Base-by-base conservation (phyloP, 345 rosid genomes). In the Durio zibethinus region DNA sequence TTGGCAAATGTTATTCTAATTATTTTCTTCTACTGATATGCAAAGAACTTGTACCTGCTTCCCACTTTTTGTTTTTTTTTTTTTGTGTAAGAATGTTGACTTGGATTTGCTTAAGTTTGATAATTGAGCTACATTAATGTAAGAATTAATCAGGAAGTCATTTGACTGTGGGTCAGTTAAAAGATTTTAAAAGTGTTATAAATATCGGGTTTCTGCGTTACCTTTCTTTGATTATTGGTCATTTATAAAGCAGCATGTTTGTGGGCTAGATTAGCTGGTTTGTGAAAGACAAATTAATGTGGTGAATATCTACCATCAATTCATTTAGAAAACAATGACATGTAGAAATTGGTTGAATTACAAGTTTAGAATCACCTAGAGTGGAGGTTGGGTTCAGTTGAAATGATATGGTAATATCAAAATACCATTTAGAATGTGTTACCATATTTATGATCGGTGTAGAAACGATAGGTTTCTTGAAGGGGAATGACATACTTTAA, bases 201-300 rank as follows among this genome's bases (percentile, higher is more conserved):
- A 15, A 38, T 9, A 59, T 36, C n/a, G 15, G 7, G 25, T 33
- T 75, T 60, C 42, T 43, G 47, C 42, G 11, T 3, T 45, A 38
- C 21, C 4, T 2, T n/a, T 57, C 48, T 56, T 56, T 75, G 57
- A 50, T 40, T 75, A 11, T 62, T 23, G 71, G 57, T 75, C 54
- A 9, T 45, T 27, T 27, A 45, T 29, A 20, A 45, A 74, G 36
- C 56, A 21, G 8, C 31, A 45, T 18, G 6, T 43, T 18, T 42
- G 18, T 23, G 29, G 76, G 76, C 52, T 21, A 73, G 36, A 21
- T 31, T 63, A 75, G 11, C 45, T 75, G 71, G 27, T 62, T 75
- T 29, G 2, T 4, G 42, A 8, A 62, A n/a, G 57, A 50, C 59
- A 29, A n/a, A 42, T 36, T 15, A 38, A 31, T 27, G 25, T 31